A percentile compares a stretch with the other conserved stretches of the same genome.
Evolutionary conservation across 2,329 filamentous ascomycete genomes (phyloP).

Genomic region (Paecilomyces dactylethromorphus): DNA sequence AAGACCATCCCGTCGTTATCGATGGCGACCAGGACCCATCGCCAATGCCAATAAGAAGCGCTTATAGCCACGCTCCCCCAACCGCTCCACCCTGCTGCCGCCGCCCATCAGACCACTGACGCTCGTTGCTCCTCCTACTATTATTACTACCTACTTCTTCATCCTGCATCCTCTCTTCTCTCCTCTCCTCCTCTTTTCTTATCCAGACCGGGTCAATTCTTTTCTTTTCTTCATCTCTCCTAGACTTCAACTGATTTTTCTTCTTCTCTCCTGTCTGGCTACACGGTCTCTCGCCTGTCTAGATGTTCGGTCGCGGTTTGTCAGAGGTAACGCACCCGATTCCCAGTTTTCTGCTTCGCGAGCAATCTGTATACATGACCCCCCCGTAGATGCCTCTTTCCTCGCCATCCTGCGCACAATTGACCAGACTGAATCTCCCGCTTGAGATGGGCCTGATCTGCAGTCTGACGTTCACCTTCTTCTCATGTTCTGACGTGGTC

Average conservation of each 20-base stretch:
- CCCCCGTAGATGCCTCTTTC: neutral
- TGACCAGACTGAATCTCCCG: too few relatives aligned
- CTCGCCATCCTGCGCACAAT: neutral
- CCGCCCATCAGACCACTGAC: neutral
- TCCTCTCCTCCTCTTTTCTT: conserved; percentile 23
- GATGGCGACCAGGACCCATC: neutral
- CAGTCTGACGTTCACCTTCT: neutral
- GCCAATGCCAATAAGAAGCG: neutral
- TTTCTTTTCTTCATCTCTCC: conserved; percentile 19
- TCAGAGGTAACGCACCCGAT: neutral
- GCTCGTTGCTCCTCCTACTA: neutral
- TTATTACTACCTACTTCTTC: conserved; percentile 19
- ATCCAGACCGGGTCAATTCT: conserved; percentile 14
- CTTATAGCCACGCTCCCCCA: neutral
- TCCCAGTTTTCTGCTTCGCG: neutral
- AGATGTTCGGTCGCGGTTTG: neutral
- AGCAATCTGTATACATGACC: neutral
- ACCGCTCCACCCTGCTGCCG: neutral
- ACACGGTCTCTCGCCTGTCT: neutral
- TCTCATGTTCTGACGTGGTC: neutral
- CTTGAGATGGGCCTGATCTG: too few relatives aligned
- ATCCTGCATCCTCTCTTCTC: conserved; percentile 40
- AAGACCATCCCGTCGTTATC: neutral
- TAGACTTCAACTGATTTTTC: conserved; percentile 21
- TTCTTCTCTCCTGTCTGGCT: conserved; percentile 12